These are phyloP conservation scores for Ceratobasidium sp. DNA, from an alignment of 1,284 basidiomycete species.

Conservation along the genomic window DNA sequence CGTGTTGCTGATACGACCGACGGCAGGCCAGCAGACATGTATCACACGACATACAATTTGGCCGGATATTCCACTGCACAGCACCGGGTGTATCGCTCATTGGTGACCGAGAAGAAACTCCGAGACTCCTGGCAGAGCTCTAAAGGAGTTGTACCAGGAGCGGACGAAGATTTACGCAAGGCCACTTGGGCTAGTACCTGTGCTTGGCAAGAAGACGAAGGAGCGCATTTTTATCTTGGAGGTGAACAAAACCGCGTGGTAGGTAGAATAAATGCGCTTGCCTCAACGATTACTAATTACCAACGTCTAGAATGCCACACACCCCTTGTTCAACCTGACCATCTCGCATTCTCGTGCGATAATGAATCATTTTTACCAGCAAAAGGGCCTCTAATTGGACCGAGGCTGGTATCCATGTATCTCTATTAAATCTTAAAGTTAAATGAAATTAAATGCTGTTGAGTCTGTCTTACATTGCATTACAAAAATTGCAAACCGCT, in stretches of 20 bases:
- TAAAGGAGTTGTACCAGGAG: constrained; percentile 48
- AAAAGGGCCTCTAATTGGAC: constrained; percentile 48
- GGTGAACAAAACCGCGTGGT: constrained; percentile 73
- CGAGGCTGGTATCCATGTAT: background rate
- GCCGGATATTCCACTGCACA: constrained; percentile 89
- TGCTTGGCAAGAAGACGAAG: constrained; percentile 78
- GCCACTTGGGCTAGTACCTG: constrained; percentile 65
- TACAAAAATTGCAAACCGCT: background rate
- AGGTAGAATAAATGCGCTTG: constrained; percentile 47
- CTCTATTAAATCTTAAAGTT: background rate
- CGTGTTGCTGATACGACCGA: background rate
- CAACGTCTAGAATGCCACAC: constrained; percentile 77
- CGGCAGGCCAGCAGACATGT: constrained; percentile 75
- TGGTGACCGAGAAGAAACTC: constrained; percentile 54
- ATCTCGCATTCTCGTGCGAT: constrained; percentile 74
- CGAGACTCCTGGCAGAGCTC: constrained; percentile 54
- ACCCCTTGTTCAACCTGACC: constrained; percentile 86
- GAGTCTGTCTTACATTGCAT: background rate
- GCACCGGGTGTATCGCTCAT: constrained; percentile 68
- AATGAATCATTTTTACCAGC: constrained; percentile 79
- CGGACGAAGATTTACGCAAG: constrained; percentile 54
- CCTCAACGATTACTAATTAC: background rate
- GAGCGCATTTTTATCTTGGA: constrained; percentile 65
- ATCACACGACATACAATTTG: constrained; percentile 91
- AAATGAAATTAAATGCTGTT: background rate